phyloP scores from a whole-genome alignment of 1,139 yeast genomes.

The Insectozyma bohioensis region DNA sequence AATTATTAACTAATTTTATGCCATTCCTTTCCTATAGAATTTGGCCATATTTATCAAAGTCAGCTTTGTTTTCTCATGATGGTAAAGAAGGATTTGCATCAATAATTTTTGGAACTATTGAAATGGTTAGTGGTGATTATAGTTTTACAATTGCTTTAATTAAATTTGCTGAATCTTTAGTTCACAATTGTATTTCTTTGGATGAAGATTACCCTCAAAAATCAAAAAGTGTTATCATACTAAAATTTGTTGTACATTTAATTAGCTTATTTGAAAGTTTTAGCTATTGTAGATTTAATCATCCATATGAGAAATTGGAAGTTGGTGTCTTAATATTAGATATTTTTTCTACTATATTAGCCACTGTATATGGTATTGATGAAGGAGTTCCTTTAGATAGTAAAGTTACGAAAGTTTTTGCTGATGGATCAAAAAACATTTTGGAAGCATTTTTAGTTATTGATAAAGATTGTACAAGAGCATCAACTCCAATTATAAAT shows the following conservation, averaged over 20 bases:
- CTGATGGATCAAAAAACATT: conserved; percentile 50
- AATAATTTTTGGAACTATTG: conserved; percentile 68
- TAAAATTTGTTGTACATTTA: conserved; percentile 56
- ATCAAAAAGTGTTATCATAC: conserved; percentile 55
- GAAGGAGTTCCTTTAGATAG: conserved; percentile 34
- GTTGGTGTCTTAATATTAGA: conserved; percentile 60
- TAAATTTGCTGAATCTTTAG: conserved; percentile 53
- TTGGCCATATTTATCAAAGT: conserved; percentile 75
- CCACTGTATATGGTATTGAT: conserved; percentile 58
- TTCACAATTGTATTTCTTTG: conserved; percentile 50
- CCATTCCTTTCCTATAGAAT: conserved; percentile 61
- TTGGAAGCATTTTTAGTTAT: conserved; percentile 57
- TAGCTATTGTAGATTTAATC: conserved; percentile 63
- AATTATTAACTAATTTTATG: conserved; percentile 50
- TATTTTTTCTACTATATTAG: conserved; percentile 56
- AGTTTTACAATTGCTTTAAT: conserved; percentile 61
- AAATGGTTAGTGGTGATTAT: conserved; percentile 67
- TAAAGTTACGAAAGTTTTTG: conserved; percentile 51
- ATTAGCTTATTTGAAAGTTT: conserved; percentile 74
- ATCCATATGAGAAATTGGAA: conserved; percentile 57
- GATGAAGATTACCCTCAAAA: conserved; percentile 38
- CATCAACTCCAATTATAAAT: conserved; percentile 55
- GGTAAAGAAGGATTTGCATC: conserved; percentile 72
- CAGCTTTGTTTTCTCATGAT: conserved; percentile 61
- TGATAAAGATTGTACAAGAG: conserved; percentile 48